Conservation (phyloP, 192 early-diverging fungal species). For the Cetraspora pellucida region DNA sequence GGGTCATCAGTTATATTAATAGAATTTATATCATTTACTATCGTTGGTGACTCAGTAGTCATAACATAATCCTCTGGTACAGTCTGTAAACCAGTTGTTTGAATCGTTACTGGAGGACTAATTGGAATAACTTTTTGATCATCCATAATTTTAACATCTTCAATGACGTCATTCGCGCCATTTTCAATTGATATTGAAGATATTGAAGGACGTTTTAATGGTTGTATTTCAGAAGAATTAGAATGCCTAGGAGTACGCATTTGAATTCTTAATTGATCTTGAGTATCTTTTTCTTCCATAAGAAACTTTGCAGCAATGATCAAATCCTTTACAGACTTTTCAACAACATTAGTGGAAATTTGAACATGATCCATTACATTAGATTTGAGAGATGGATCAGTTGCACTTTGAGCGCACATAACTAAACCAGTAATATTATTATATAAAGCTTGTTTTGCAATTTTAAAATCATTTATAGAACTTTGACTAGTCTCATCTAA, state of each 20-base stretch:
- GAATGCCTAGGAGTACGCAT: conserved; percentile 29
- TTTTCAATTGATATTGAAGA: neutral
- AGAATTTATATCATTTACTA: neutral
- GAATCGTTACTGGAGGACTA: neutral
- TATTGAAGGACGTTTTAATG: neutral
- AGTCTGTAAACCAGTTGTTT: conserved; percentile 14
- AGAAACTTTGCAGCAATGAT: conserved; percentile 54
- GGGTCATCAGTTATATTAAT: neutral
- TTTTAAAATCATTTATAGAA: conserved; percentile 56
- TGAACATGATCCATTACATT: conserved; percentile 56
- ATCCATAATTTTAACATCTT: neutral
- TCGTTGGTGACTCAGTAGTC: neutral
- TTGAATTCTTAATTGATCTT: conserved; percentile 43
- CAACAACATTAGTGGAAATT: conserved; percentile 51
- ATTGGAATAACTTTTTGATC: neutral
- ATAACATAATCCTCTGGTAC: conserved; percentile 30
- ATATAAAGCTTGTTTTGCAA: conserved; percentile 63
- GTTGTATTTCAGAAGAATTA: conserved; percentile 31
- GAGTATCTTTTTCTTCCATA: conserved; percentile 53
- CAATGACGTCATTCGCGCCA: neutral
- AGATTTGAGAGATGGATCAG: conserved; percentile 61
- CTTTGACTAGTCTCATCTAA: conserved; percentile 17
- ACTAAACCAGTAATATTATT: conserved; percentile 66
- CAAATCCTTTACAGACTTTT: conserved; percentile 59
- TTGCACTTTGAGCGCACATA: conserved; percentile 56